Conservation (phyloP, 202 grass and related monocot genomes). For the Tripidium arundinaceum region DNA sequence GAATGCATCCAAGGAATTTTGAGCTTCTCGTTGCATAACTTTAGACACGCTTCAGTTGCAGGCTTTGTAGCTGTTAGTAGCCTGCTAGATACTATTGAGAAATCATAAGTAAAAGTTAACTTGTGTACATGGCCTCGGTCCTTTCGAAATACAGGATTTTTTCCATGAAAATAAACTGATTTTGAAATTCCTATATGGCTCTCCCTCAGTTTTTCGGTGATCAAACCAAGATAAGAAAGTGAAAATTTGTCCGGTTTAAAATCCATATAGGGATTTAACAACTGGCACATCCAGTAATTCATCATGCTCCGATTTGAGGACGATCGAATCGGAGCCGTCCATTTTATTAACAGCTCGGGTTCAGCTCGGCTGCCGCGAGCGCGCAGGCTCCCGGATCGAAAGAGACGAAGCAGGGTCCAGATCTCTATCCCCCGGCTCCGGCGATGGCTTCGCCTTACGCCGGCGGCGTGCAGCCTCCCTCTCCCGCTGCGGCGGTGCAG, state of each 20-base stretch:
- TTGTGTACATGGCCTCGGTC: background rate
- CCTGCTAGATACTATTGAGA: too few relatives aligned
- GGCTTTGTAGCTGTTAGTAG: background rate
- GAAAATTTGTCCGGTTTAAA: background rate
- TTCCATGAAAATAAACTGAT: background rate
- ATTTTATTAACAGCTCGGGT: background rate
- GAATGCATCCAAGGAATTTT: background rate
- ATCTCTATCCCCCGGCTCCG: constrained; percentile 29
- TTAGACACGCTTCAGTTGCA: background rate
- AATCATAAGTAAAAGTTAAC: background rate
- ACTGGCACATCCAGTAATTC: background rate
- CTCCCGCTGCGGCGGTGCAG: constrained; percentile 6
- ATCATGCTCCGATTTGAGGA: background rate
- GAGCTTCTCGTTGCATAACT: background rate
- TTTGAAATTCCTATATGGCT: background rate
- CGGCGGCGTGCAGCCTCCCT: constrained; percentile 40
- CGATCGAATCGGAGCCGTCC: constrained; percentile 10
- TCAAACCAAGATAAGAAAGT: background rate
- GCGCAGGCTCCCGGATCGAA: background rate
- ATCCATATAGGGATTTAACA: background rate
- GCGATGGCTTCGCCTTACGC: constrained; percentile 47
- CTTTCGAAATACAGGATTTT: background rate
- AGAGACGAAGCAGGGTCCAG: constrained; percentile 7
- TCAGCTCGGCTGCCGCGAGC: background rate
- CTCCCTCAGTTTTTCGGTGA: background rate